A percentile compares a stretch with the other conserved stretches of the same genome.
These are phyloP conservation scores for Tremellales sp. DNA, from an alignment of 1,284 basidiomycete species.

Conservation along the genomic window DNA sequence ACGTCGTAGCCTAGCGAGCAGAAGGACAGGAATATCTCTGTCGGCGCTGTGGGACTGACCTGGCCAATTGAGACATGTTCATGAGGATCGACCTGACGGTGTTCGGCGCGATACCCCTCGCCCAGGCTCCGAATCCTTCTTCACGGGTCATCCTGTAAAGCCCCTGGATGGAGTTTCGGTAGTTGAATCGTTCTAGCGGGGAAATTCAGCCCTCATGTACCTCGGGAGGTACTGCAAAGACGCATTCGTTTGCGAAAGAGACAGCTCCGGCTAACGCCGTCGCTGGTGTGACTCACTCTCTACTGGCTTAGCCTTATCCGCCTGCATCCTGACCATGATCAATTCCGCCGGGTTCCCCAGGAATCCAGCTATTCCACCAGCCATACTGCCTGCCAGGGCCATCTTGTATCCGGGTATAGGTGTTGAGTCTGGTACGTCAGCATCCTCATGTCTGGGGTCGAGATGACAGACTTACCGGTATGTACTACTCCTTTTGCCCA, in stretches of 20 bases:
- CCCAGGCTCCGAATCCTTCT: constrained; percentile 50
- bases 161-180: constrained; percentile 50
- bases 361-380: constrained; percentile 70
- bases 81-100: constrained; percentile 37
- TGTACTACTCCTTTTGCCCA: constrained; percentile 38
- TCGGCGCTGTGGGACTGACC: neutral
- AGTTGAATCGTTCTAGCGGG: constrained; percentile 28
- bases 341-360: constrained; percentile 38
- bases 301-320: constrained; percentile 40
- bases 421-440: no score
- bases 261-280: no score
- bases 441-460: no score
- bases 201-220: neutral
- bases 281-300: no score
- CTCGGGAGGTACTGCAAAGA: no score
- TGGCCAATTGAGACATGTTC: neutral
- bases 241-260: no score
- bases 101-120: constrained; percentile 52
- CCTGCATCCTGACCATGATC: constrained; percentile 41
- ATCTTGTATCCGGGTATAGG: constrained; percentile 71
- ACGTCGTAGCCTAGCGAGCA: neutral
- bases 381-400: constrained; percentile 64
- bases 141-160: constrained; percentile 50
- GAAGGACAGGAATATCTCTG: neutral
- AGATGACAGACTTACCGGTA: constrained; percentile 27